phyloP scores from a whole-genome alignment of 1,284 basidiomycete genomes.

The Spongiforma sp. region DNA sequence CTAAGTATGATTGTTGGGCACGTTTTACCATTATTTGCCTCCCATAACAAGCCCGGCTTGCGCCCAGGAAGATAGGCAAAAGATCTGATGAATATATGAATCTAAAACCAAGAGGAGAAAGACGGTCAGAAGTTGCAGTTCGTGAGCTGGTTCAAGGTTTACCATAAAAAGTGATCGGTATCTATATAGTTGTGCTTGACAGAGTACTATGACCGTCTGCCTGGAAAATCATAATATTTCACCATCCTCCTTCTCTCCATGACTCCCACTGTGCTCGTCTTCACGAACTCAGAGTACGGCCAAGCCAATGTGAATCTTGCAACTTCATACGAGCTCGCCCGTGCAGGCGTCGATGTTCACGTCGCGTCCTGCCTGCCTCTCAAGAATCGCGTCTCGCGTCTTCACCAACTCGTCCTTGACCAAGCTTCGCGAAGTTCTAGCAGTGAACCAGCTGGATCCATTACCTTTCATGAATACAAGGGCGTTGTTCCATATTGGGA shows the following conservation, averaged over 20 bases:
- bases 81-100: no score
- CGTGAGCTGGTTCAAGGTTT: no score
- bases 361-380: constrained; percentile 10
- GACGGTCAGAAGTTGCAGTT: no score
- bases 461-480: constrained; percentile 9
- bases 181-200: neutral
- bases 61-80: neutral
- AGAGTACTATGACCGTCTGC: neutral
- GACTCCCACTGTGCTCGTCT: constrained; percentile 7
- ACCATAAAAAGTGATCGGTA: no score
- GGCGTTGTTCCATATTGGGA: constrained; percentile 3
- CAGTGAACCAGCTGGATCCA: neutral
- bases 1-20: no score
- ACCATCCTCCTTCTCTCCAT: no score
- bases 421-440: neutral
- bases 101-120: no score
- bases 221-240: no score
- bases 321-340: constrained; percentile 16
- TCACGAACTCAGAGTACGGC: constrained; percentile 13
- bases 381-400: constrained; percentile 5
- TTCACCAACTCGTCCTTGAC: constrained; percentile 10
- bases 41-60: neutral
- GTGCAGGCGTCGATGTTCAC: constrained; percentile 6
- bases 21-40: neutral
- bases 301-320: constrained; percentile 18